These are phyloP conservation scores for Xylariaceae sp. DNA, from an alignment of 2,329 filamentous ascomycete genomes.

Conservation along the genomic window DNA sequence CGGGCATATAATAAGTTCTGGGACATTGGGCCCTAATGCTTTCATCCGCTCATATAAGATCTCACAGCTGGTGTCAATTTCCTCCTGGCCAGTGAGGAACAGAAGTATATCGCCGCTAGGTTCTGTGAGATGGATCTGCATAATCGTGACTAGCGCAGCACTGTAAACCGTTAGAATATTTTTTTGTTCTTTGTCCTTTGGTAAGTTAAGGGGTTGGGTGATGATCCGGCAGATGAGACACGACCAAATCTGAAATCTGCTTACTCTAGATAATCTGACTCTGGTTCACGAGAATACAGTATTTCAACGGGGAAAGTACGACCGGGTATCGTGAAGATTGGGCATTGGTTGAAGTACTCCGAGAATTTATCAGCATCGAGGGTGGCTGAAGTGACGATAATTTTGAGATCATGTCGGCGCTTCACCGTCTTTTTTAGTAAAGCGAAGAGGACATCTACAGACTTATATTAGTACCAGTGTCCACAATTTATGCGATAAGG, in stretches of 20 bases:
- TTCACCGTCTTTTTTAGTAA: constrained; percentile 92
- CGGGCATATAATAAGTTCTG: constrained; percentile 88
- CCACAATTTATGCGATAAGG: not conserved
- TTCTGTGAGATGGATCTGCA: constrained; percentile 97
- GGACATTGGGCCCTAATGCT: constrained; percentile 85
- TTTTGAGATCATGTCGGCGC: constrained; percentile 82
- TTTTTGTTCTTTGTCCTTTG: too few relatives aligned
- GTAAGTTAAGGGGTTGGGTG: not conserved
- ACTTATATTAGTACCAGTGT: constrained; percentile 1
- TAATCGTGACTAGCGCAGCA: constrained; percentile 90
- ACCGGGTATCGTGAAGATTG: constrained; percentile 95
- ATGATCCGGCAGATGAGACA: not conserved
- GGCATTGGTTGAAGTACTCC: constrained; percentile 92
- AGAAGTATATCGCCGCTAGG: constrained; percentile 93
- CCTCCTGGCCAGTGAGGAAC: constrained; percentile 96
- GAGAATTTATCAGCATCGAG: constrained; percentile 98
- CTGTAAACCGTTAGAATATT: constrained; percentile 17
- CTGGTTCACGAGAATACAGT: constrained; percentile 92
- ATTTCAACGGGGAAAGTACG: constrained; percentile 95
- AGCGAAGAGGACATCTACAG: constrained; percentile 85
- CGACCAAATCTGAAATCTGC: not conserved
- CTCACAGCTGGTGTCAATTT: constrained; percentile 94
- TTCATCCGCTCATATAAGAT: constrained; percentile 97
- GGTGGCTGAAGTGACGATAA: constrained; percentile 96
- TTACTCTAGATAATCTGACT: constrained; percentile 87